phyloP scores from a whole-genome alignment of 2,329 filamentous ascomycete species.

The Colletotrichum caudatum region DNA sequence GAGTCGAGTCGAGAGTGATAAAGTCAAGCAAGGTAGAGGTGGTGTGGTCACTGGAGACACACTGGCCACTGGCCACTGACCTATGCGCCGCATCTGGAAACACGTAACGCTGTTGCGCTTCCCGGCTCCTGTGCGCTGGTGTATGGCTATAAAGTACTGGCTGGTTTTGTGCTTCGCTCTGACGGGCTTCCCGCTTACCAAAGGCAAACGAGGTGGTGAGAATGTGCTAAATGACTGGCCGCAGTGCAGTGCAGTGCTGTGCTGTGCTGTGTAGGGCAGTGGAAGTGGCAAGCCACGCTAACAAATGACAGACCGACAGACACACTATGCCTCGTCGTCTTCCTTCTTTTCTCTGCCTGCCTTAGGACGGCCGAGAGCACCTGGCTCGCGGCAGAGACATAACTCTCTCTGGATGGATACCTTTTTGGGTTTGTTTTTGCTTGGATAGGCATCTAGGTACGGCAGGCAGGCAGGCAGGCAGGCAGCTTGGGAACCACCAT shows the following conservation, averaged over 20 bases:
- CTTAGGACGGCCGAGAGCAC: constrained; percentile 7
- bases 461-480: not conserved
- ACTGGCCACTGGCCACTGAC: constrained; percentile 31
- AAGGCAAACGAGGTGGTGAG: constrained; percentile 3
- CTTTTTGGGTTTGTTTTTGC: not conserved
- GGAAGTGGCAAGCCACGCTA: constrained; percentile 1
- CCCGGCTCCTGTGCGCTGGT: constrained; percentile 8
- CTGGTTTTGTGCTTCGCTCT: constrained; percentile 11
- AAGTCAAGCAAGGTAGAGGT: not conserved
- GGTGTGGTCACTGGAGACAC: constrained; percentile 15
- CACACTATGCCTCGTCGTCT: not conserved
- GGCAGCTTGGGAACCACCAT: not conserved
- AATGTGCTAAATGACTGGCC: constrained; percentile 24
- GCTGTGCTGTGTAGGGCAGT: not conserved
- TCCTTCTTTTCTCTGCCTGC: not conserved
- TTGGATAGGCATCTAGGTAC: not conserved
- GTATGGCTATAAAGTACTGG: not conserved
- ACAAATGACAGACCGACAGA: not conserved
- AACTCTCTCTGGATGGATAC: constrained; percentile 6
- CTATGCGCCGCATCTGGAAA: constrained; percentile 38
- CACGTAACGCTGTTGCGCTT: constrained; percentile 33
- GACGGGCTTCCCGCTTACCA: constrained; percentile 25
- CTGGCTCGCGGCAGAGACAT: constrained; percentile 13
- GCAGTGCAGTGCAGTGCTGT: constrained; percentile 8
- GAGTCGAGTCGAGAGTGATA: not conserved